Conservation (phyloP, 495 filamentous ascomycete species). For the Thermothielavioides terrestris region DNA sequence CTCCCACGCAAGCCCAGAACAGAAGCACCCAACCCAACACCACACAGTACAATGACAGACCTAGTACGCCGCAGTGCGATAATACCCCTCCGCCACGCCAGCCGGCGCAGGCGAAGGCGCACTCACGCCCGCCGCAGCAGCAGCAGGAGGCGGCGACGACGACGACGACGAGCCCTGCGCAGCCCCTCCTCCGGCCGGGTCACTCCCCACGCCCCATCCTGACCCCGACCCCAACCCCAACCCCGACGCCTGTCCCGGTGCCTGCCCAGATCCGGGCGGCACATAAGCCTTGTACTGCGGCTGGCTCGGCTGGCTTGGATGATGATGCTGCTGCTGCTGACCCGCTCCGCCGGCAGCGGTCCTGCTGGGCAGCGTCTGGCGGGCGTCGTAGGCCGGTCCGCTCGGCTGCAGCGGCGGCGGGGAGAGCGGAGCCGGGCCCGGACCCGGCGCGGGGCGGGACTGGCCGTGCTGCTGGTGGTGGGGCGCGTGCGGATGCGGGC, state of each 20-base stretch:
- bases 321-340: not conserved
- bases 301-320: not conserved
- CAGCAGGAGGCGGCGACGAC: not conserved
- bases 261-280: conserved; percentile 12
- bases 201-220: too few species aligned
- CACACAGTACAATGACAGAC: not conserved
- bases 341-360: not conserved
- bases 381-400: conserved; percentile 32
- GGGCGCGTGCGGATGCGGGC: not conserved
- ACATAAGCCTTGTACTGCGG: conserved; percentile 31
- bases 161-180: too few species aligned
- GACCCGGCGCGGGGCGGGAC: conserved; percentile 33
- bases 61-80: conserved; percentile 19
- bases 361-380: conserved; percentile 37
- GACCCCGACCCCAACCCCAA: too few species aligned
- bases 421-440: conserved; percentile 27
- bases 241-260: too few species aligned
- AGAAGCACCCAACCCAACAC: not conserved
- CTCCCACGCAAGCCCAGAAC: not conserved
- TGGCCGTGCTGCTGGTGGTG: conserved; percentile 22
- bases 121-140: not conserved
- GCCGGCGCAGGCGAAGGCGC: conserved; percentile 4
- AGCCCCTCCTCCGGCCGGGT: too few species aligned
- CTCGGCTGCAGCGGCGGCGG: conserved; percentile 33
- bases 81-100: conserved; percentile 20